Percentiles rank a stretch among this genome's conserved stretches.
These are phyloP conservation scores for Urochloa ruziziensis DNA, from an alignment of 176 grass and related monocot genomes.

Conservation along the genomic window DNA sequence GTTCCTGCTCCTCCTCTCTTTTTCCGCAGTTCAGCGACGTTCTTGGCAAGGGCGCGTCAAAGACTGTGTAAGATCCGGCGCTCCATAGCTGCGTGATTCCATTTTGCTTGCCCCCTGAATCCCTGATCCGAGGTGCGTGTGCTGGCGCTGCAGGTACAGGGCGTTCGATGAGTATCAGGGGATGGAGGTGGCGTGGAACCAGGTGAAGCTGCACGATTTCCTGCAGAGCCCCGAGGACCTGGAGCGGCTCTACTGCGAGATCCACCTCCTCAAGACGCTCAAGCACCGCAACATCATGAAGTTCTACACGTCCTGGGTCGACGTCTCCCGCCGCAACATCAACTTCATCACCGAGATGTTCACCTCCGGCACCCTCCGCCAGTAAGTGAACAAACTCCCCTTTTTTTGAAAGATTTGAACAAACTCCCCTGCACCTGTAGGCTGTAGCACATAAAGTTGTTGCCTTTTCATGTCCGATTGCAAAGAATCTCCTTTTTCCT, in stretches of 20 bases:
- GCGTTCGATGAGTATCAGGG: slow-evolving; percentile 94
- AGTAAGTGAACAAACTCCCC: slow-evolving; percentile 56
- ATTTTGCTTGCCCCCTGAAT: neutral
- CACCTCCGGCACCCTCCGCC: slow-evolving; percentile 92
- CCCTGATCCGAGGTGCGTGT: neutral
- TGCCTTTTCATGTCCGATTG: slow-evolving; percentile 4
- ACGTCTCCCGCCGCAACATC: slow-evolving; percentile 76
- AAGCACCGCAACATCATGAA: slow-evolving; percentile 97
- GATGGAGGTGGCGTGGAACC: slow-evolving; percentile 98
- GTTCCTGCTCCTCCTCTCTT: neutral
- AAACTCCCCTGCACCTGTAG: neutral
- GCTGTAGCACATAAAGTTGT: neutral
- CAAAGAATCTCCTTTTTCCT: slow-evolving; percentile 19
- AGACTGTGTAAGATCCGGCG: slow-evolving; percentile 83
- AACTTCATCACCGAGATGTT: slow-evolving; percentile 99
- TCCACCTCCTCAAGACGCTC: slow-evolving; percentile 96
- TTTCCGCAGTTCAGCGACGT: slow-evolving; percentile 68
- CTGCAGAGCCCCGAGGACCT: slow-evolving; percentile 77
- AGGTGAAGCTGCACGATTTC: slow-evolving; percentile 92
- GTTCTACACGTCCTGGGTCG: slow-evolving; percentile 96
- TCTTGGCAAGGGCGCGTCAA: slow-evolving; percentile 94
- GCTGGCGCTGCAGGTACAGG: slow-evolving; percentile 55
- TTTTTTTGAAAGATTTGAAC: no score
- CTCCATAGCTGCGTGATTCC: neutral
- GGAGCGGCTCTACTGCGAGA: slow-evolving; percentile 97